Conservation (phyloP, 1,139 yeast genomes). For the Lodderomyces elongisporus region DNA sequence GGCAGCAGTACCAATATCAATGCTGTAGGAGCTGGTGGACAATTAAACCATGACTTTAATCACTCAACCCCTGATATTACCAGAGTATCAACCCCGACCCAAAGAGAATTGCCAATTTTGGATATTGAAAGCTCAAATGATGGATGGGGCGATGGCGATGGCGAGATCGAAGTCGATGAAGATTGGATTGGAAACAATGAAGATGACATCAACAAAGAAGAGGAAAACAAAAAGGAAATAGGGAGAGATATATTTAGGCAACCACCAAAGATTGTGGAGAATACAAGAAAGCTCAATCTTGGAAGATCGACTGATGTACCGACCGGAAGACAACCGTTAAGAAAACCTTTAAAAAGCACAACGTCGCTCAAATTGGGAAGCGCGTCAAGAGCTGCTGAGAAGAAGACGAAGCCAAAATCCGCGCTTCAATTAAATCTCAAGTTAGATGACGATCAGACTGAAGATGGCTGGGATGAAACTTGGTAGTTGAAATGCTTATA, state of each 20-base stretch:
- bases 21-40: slow-evolving; percentile 11
- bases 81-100: slow-evolving; percentile 21
- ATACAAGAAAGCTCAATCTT: slow-evolving; percentile 9
- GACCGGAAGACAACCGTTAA: slow-evolving; percentile 6
- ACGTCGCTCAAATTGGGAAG: slow-evolving; percentile 24
- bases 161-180: slow-evolving; percentile 14
- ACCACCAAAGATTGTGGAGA: slow-evolving; percentile 6
- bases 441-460: slow-evolving; percentile 54
- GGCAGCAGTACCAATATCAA: no score
- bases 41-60: slow-evolving; percentile 34
- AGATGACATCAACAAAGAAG: slow-evolving; percentile 15
- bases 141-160: slow-evolving; percentile 19
- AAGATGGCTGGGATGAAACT: slow-evolving; percentile 29
- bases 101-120: slow-evolving; percentile 13
- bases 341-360: slow-evolving; percentile 5
- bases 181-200: slow-evolving; percentile 14
- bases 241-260: neutral
- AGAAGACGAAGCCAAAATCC: slow-evolving; percentile 15
- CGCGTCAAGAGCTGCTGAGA: no score
- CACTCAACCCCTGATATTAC: slow-evolving; percentile 41
- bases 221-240: slow-evolving; percentile 6
- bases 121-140: slow-evolving; percentile 32
- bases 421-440: slow-evolving; percentile 33
- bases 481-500: slow-evolving; percentile 13
- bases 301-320: slow-evolving; percentile 11